Percentiles rank a stretch among this genome's conserved stretches.
phyloP scores from a whole-genome alignment of 225 moss, liverwort and hornwort genomes.

The Bryum argenteum region DNA sequence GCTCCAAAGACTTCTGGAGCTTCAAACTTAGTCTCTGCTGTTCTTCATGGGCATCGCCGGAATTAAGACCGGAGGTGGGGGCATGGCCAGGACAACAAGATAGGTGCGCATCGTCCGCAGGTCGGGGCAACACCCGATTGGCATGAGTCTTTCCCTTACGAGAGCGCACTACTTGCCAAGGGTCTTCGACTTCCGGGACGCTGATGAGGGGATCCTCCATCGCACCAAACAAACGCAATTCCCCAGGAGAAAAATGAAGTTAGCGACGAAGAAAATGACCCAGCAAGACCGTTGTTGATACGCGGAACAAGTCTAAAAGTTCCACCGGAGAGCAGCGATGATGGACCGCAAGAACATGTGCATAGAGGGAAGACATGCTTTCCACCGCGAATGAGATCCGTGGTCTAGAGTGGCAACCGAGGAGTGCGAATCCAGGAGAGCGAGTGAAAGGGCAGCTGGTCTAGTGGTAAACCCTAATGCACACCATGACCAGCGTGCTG shows the following conservation, averaged over 20 bases:
- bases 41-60: conserved; percentile 43
- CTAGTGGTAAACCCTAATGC: conserved; percentile 25
- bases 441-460: not conserved
- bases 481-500: not conserved
- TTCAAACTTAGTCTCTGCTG: conserved; percentile 42
- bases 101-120: conserved; percentile 11
- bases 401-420: not conserved
- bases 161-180: conserved; percentile 51
- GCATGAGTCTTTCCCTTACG: conserved; percentile 39
- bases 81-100: conserved; percentile 32
- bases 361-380: conserved; percentile 12
- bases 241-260: conserved; percentile 1
- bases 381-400: conserved; percentile 12
- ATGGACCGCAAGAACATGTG: not conserved
- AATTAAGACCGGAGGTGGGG: not conserved
- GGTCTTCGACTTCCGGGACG: conserved; percentile 30
- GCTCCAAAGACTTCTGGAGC: conserved; percentile 56
- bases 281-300: not conserved
- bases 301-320: conserved; percentile 5
- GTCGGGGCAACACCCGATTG: conserved; percentile 5
- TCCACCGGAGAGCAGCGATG: not conserved
- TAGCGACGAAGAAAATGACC: not conserved
- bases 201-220: conserved; percentile 36
- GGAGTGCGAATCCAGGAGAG: not conserved
- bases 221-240: conserved; percentile 7